phyloP scores from a whole-genome alignment of 2,329 filamentous ascomycete species.

The Calycina herbarum region DNA sequence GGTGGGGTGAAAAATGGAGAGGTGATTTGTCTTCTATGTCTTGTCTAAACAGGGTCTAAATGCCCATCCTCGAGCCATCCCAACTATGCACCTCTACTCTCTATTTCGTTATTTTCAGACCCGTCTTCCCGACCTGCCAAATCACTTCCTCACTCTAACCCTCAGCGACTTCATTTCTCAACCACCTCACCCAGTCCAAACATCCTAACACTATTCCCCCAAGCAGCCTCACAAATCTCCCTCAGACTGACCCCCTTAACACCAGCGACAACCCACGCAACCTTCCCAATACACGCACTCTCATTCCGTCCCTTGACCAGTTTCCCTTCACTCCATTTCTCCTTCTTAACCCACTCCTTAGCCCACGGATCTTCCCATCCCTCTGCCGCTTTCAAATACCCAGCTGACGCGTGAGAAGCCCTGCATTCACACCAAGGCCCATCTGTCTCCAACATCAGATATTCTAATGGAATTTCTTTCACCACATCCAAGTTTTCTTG shows the following conservation, averaged over 20 bases:
- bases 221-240: slow-evolving; percentile 82
- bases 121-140: not conserved
- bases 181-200: slow-evolving; percentile 65
- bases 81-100: not conserved
- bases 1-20: too few species aligned
- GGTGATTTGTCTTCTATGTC: too few species aligned
- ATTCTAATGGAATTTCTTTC: slow-evolving; percentile 71
- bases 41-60: too few species aligned
- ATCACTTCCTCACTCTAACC: not conserved
- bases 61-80: not conserved
- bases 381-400: slow-evolving; percentile 30
- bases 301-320: slow-evolving; percentile 98
- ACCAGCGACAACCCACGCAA: slow-evolving; percentile 84
- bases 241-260: slow-evolving; percentile 80
- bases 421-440: slow-evolving; percentile 97
- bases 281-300: slow-evolving; percentile 79
- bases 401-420: slow-evolving; percentile 73
- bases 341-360: slow-evolving; percentile 82
- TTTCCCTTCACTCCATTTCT: slow-evolving; percentile 82
- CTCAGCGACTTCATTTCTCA: not conserved
- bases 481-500: slow-evolving; percentile 87
- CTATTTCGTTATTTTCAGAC: not conserved
- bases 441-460: slow-evolving; percentile 93
- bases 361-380: slow-evolving; percentile 44
- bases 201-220: slow-evolving; percentile 77